Conservation (phyloP, 176 grass and related monocot genomes). For the Microstegium vimineum region DNA sequence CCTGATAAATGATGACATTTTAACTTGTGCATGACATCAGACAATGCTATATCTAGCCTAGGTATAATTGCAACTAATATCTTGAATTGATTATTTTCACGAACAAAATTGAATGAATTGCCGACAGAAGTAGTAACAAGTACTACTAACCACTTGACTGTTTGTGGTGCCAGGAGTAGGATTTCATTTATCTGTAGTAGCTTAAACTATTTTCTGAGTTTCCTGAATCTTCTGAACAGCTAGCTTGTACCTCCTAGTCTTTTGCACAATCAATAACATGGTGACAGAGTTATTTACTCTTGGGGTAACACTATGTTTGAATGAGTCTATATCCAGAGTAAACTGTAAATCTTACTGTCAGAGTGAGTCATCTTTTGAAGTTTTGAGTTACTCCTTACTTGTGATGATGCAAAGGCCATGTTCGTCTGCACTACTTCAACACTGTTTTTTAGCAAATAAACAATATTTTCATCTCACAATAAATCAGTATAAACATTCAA, state of each 20-base stretch:
- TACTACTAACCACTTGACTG: not conserved
- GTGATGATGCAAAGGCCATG: no score
- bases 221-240: not conserved
- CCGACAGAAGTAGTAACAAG: not conserved
- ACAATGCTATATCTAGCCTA: not conserved
- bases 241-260: not conserved
- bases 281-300: not conserved
- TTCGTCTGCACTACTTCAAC: no score
- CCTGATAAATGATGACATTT: not conserved
- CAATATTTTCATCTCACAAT: no score
- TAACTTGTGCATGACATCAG: not conserved
- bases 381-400: no score
- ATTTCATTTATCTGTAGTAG: not conserved
- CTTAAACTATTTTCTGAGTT: not conserved
- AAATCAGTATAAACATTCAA: no score
- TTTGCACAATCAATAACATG: not conserved
- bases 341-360: not conserved
- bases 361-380: not conserved
- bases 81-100: not conserved
- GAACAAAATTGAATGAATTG: not conserved
- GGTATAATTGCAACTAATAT: not conserved
- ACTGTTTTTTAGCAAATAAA: no score
- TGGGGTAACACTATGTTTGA: not conserved
- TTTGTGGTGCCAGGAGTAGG: no score
- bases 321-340: not conserved